Evolutionary conservation across 2,329 filamentous ascomycete genomes (phyloP).

Genomic region (Aspergillus transmontanensis): DNA sequence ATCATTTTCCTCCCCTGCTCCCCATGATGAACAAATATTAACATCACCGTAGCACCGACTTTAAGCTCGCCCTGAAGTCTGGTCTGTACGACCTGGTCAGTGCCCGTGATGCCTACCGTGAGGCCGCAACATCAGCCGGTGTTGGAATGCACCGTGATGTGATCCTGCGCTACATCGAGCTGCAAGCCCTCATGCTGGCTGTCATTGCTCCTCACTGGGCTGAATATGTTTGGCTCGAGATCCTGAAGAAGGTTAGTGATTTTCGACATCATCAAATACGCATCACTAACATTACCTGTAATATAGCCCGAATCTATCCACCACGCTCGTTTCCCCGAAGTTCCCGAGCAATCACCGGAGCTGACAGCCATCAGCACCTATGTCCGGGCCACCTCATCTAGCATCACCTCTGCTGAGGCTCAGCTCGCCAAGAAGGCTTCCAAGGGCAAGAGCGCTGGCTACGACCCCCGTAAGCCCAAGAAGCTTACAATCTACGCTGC

Average conservation of each 20-base stretch:
- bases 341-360: conserved; percentile 64
- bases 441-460: conserved; percentile 83
- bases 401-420: conserved; percentile 83
- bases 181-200: conserved; percentile 79
- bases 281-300: background rate
- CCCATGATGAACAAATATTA: conserved; percentile 12
- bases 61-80: conserved; percentile 83
- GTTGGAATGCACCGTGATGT: conserved; percentile 86
- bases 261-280: background rate
- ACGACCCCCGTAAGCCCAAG: conserved; percentile 91
- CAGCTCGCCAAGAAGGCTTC: conserved; percentile 77
- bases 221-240: conserved; percentile 91
- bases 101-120: conserved; percentile 87
- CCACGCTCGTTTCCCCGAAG: conserved; percentile 72
- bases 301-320: conserved; percentile 70
- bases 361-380: conserved; percentile 82
- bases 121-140: conserved; percentile 73
- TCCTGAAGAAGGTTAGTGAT: conserved; percentile 66
- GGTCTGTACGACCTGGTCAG: conserved; percentile 89
- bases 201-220: conserved; percentile 91
- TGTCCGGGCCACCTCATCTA: conserved; percentile 71
- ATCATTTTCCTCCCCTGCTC: background rate
- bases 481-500: conserved; percentile 85
- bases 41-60: conserved; percentile 61
- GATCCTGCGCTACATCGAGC: conserved; percentile 77